These are phyloP conservation scores for Panicum virgatum DNA, from an alignment of 202 grass and related monocot species.

Conservation along the genomic window DNA sequence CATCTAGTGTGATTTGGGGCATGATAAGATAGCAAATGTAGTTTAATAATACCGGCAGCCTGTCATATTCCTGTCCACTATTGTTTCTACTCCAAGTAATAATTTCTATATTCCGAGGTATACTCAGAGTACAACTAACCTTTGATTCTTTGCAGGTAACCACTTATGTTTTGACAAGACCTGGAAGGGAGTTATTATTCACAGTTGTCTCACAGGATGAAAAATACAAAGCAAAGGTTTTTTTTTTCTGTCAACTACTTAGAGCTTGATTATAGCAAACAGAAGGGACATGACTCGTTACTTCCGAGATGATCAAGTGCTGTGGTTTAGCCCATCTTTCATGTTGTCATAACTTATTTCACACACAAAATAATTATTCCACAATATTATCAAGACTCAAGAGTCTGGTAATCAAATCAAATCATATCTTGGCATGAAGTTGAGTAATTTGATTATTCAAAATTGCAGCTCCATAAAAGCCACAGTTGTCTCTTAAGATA, in stretches of 20 bases:
- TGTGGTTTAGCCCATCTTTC: not conserved
- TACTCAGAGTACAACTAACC: not conserved
- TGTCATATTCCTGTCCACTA: not conserved
- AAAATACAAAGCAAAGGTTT: constrained; percentile 92
- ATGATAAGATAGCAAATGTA: not conserved
- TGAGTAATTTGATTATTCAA: not conserved
- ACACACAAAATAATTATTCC: not conserved
- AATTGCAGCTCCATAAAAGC: not conserved
- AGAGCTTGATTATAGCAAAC: constrained; percentile 7
- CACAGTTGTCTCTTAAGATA: not conserved
- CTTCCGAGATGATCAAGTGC: not conserved
- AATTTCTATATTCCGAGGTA: not conserved
- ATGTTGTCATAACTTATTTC: not conserved
- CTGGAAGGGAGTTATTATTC: constrained; percentile 89
- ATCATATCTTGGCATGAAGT: not conserved
- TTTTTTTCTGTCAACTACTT: not conserved
- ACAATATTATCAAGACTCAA: not conserved
- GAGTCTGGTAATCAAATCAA: not conserved
- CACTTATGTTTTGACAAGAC: constrained; percentile 92
- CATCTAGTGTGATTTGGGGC: not conserved
- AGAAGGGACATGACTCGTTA: not conserved
- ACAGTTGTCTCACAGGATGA: constrained; percentile 95
- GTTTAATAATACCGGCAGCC: not conserved
- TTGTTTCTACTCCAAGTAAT: not conserved
- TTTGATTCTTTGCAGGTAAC: constrained; percentile 53